phyloP scores from a whole-genome alignment of 2,329 filamentous ascomycete species.

The Alternaria arborescens region DNA sequence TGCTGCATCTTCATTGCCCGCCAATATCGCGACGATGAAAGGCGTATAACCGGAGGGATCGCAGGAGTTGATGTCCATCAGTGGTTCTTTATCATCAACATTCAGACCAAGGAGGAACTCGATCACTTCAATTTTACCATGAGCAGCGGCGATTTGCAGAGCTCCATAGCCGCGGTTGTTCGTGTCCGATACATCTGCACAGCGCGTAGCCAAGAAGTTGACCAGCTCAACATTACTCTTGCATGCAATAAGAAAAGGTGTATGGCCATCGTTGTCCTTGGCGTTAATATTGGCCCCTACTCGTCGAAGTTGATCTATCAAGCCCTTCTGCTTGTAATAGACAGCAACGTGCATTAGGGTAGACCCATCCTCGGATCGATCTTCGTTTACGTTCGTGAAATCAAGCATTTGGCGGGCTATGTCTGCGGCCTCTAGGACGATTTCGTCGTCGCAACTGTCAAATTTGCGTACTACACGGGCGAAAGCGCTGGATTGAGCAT shows the following conservation, averaged over 20 bases:
- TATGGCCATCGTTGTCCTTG: constrained; percentile 15
- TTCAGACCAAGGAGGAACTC: constrained; percentile 12
- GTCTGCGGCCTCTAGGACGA: neutral
- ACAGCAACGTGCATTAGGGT: constrained; percentile 32
- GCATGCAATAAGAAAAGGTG: constrained; percentile 28
- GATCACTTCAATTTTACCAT: constrained; percentile 19
- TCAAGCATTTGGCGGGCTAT: constrained; percentile 14
- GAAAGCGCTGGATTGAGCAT: constrained; percentile 21
- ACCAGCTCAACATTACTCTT: constrained; percentile 15
- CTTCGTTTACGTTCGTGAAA: constrained; percentile 22
- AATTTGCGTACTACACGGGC: constrained; percentile 18
- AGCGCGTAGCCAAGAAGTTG: constrained; percentile 14
- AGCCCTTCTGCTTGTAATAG: constrained; percentile 62
- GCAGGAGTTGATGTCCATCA: constrained; percentile 20
- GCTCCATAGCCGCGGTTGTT: constrained; percentile 18
- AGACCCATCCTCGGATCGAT: constrained; percentile 23
- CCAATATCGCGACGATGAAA: constrained; percentile 25
- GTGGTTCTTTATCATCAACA: neutral
- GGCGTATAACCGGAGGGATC: constrained; percentile 23
- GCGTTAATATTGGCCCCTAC: constrained; percentile 48
- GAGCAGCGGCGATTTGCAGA: constrained; percentile 25
- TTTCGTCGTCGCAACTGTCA: constrained; percentile 8
- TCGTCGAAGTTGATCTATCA: constrained; percentile 81
- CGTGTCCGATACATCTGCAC: constrained; percentile 18
- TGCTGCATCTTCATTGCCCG: constrained; percentile 18